Evolutionary conservation across 2,329 filamentous ascomycete genomes (phyloP).

Genomic region (Calonectria naviculata): DNA sequence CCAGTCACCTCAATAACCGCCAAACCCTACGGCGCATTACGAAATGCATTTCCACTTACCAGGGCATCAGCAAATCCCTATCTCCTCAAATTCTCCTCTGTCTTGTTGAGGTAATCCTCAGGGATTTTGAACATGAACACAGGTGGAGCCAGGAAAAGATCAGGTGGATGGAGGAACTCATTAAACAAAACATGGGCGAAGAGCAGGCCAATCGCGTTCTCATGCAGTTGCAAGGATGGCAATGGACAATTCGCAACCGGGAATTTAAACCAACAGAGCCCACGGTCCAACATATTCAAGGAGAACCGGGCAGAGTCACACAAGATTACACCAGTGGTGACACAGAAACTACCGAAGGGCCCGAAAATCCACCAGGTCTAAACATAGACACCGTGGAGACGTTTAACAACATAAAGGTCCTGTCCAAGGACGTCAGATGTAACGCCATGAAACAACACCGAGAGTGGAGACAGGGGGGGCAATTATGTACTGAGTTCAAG

Average conservation of each 20-base stretch:
- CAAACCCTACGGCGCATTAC: slow-evolving; percentile 45
- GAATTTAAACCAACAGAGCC: background rate
- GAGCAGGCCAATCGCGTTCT: slow-evolving; percentile 29
- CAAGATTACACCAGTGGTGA: background rate
- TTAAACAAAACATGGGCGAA: slow-evolving; percentile 19
- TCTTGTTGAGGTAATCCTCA: slow-evolving; percentile 41
- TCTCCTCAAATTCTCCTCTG: slow-evolving; percentile 40
- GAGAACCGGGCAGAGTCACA: background rate
- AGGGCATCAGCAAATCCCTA: slow-evolving; percentile 32
- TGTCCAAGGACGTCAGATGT: background rate
- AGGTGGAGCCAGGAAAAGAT: slow-evolving; percentile 38
- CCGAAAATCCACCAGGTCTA: background rate
- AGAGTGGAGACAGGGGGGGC: background rate
- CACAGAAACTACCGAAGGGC: too few species aligned
- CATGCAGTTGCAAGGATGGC: slow-evolving; percentile 34
- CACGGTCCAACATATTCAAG: background rate
- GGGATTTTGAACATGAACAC: slow-evolving; percentile 48
- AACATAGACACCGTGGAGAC: background rate
- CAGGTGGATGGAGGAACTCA: slow-evolving; percentile 34
- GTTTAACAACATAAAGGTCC: background rate
- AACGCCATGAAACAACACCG: too few species aligned
- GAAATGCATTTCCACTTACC: slow-evolving; percentile 39
- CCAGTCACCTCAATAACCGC: slow-evolving; percentile 42
- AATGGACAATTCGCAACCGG: slow-evolving; percentile 29
- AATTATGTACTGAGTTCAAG: background rate